phyloP scores from a whole-genome alignment of 2,329 filamentous ascomycete genomes.

The Calonectria crousiana region DNA sequence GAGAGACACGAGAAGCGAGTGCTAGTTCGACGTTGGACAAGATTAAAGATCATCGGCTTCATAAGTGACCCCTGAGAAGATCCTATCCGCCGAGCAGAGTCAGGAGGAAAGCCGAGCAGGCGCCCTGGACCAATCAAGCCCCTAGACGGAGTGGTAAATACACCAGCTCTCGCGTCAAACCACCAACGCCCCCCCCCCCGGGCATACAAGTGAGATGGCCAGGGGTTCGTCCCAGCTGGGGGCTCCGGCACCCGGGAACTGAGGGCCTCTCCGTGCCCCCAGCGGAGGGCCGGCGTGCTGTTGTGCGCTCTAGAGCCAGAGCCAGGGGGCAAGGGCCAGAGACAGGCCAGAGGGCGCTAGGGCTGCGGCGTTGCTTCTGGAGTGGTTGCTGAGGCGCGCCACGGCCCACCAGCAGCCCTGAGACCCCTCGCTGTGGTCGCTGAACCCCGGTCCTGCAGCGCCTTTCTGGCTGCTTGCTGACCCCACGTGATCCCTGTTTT shows the following conservation, averaged over 20 bases:
- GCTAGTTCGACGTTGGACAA: constrained; percentile 8
- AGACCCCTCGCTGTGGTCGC: not conserved
- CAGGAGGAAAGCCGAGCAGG: not conserved
- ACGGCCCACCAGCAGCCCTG: not conserved
- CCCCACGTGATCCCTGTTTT: constrained; percentile 24
- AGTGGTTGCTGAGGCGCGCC: not conserved
- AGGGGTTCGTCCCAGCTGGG: constrained; percentile 12
- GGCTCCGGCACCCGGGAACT: constrained; percentile 14
- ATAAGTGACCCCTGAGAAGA: constrained; percentile 9
- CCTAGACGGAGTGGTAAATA: not conserved
- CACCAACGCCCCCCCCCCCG: not conserved
- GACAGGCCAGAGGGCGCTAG: constrained; percentile 11
- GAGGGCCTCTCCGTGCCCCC: constrained; percentile 6
- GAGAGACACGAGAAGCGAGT: constrained; percentile 12
- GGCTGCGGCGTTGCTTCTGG: constrained; percentile 6
- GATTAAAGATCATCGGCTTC: constrained; percentile 7
- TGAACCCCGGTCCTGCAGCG: not conserved
- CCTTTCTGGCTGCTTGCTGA: constrained; percentile 1
- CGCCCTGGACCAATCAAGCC: not conserved
- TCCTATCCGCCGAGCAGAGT: not conserved
- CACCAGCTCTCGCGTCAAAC: not conserved
- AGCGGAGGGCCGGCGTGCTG: not conserved
- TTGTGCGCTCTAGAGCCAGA: not conserved
- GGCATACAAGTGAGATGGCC: constrained; percentile 15
- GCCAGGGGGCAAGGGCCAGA: not conserved